Conservation (phyloP, 345 rosid genomes). For the Salix brachista region DNA sequence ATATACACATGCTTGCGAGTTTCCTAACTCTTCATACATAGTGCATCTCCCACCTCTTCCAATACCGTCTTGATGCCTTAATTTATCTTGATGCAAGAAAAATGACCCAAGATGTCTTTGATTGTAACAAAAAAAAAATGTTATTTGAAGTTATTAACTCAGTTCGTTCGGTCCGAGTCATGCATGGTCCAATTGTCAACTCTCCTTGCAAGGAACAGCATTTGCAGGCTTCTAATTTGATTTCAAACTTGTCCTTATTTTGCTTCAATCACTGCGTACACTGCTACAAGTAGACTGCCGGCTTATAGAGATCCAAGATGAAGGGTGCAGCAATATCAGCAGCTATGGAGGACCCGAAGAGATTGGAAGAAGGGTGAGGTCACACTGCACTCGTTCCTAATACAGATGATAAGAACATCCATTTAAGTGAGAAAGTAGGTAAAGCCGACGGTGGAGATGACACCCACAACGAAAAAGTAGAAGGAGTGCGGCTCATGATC, state of each 20-base stretch:
- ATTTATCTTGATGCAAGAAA: too few species aligned
- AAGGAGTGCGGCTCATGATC: neutral
- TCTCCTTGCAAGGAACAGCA: neutral
- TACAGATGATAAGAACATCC: neutral
- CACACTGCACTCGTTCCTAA: neutral
- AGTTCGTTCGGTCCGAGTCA: too few species aligned
- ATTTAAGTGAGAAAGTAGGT: neutral
- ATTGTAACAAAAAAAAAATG: too few species aligned
- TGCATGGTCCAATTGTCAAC: too few species aligned
- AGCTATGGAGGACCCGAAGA: slow-evolving; percentile 41
- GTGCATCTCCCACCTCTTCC: too few species aligned
- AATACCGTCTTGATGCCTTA: too few species aligned
- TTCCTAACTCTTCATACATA: too few species aligned
- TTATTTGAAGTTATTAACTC: too few species aligned
- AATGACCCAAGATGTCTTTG: too few species aligned
- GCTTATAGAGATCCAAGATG: neutral
- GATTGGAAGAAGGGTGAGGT: slow-evolving; percentile 48
- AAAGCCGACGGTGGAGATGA: neutral
- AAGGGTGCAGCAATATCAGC: neutral
- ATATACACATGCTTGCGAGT: too few species aligned
- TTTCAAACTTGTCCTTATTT: neutral
- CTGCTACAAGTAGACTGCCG: neutral
- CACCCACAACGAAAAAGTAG: neutral
- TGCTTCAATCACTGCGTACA: neutral
- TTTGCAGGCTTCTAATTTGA: slow-evolving; percentile 17